Evolutionary conservation across 257 asterid species (phyloP), one percentile per base, ranked within the genome.

Genomic region (Avicennia marina): DNA sequence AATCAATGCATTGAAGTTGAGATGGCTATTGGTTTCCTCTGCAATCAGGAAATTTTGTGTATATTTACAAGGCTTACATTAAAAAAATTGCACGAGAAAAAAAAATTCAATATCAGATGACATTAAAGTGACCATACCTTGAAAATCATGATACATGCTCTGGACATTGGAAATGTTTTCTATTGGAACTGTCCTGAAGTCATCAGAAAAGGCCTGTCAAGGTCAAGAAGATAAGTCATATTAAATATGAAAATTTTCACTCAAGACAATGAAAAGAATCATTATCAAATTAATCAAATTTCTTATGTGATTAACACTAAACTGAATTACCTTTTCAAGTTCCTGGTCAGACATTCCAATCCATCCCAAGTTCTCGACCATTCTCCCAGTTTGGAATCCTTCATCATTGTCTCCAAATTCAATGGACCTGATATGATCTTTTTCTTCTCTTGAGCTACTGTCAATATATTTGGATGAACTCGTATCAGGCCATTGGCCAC

Each of bases 281-380:
- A n/a, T n/a, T 11, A 18, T 0, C 2, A 0, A 53, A 17, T 6
- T 33, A 31, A 7, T 53, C 12, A 18, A 47, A 22, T 16, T 31
- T 31, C 9, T 31, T 0, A 31, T 16, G n/a, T 11, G 17, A 17
- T 13, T 38, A 27, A 6, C 11, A 13, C 16, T 43, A 15, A 34
- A 20, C 15, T 15, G 11, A 24, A 17, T 49, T 50, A 78, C 88
- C 86, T 78, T 74, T 53, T 75, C 82, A 55, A 78, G 78, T 38
- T 83, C 82, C 12, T 63, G 44, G 67, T 73, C 70, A 25, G 85
- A 71, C 85, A 78, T 78, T 32, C 85, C 93, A 26, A 80, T 68
- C 93, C 88, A 78, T 64, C 93, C 80, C 77, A 83, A 73, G 38
- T 83, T 83, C 72, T 85, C 91, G 20, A 72, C 81, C 83, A 75